phyloP scores from a whole-genome alignment of 139 green algal species.

The Micractinium conductrix region DNA sequence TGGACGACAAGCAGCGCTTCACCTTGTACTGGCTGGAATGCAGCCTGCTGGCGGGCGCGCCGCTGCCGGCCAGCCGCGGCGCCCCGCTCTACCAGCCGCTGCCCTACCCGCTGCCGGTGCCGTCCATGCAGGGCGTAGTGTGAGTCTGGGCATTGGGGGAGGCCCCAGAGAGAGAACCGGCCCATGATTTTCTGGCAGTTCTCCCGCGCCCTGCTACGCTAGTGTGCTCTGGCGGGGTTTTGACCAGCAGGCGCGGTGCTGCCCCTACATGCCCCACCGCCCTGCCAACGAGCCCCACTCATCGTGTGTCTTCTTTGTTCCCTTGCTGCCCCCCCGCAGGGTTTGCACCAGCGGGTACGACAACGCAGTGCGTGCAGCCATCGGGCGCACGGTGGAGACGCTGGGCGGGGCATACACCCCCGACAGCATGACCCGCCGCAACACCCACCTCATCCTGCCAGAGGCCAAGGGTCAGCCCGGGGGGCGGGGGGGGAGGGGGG shows the following conservation, averaged over 20 bases:
- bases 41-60: constrained; percentile 13
- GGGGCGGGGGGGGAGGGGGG: too few relatives aligned
- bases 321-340: constrained; percentile 2
- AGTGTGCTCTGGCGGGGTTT: neutral
- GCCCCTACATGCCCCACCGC: neutral
- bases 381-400: constrained; percentile 40
- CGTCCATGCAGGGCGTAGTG: constrained; percentile 37
- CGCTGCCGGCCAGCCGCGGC: constrained; percentile 10
- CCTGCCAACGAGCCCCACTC: too few relatives aligned
- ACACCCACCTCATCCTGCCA: constrained; percentile 60
- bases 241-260: neutral
- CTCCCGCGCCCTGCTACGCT: too few relatives aligned
- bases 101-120: constrained; percentile 47
- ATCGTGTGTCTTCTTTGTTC: neutral
- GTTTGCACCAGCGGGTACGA: constrained; percentile 34
- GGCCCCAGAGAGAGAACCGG: too few relatives aligned
- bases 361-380: constrained; percentile 21
- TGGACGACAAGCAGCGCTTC: constrained; percentile 48
- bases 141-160: constrained; percentile 3
- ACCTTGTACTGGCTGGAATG: constrained; percentile 58
- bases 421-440: constrained; percentile 34
- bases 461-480: constrained; percentile 16
- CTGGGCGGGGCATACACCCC: constrained; percentile 44
- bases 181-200: too few relatives aligned
- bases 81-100: constrained; percentile 46